Conservation (phyloP, 495 filamentous ascomycete species). For the Penicillium goetzii region DNA sequence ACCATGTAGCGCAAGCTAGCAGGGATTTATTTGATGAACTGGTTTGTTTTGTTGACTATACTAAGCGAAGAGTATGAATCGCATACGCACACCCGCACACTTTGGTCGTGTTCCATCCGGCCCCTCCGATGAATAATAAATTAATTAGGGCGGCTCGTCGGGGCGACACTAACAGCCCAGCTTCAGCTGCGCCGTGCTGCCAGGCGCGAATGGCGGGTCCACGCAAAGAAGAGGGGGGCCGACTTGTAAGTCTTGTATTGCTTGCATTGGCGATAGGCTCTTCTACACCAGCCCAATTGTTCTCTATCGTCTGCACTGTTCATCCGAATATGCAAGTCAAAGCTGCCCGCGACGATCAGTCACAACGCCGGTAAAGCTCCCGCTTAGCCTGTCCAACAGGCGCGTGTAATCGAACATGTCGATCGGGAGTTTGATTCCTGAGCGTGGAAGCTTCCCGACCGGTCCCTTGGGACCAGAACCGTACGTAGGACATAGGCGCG, state of each 20-base stretch:
- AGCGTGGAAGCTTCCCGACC: background rate
- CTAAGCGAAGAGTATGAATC: background rate
- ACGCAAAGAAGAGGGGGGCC: background rate
- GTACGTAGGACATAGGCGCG: background rate
- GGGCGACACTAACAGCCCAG: background rate
- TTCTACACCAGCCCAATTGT: background rate
- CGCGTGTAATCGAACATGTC: background rate
- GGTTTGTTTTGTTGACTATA: background rate
- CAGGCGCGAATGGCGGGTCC: slow-evolving; percentile 6
- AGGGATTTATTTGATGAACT: background rate
- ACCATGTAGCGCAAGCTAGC: background rate
- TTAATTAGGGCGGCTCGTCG: slow-evolving; percentile 7
- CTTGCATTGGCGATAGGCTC: background rate
- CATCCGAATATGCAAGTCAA: slow-evolving; percentile 24
- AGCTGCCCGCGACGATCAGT: slow-evolving; percentile 24
- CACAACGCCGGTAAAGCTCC: slow-evolving; percentile 20
- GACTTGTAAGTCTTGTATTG: too few species aligned
- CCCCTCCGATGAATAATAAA: slow-evolving; percentile 16
- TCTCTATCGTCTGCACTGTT: slow-evolving; percentile 13
- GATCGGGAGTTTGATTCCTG: background rate
- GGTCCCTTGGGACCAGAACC: slow-evolving; percentile 1
- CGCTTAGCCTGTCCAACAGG: slow-evolving; percentile 8
- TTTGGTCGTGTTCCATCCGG: slow-evolving; percentile 5
- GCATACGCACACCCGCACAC: background rate
- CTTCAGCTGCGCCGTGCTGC: slow-evolving; percentile 25